phyloP scores from a whole-genome alignment of 139 green algal genomes.

The Eudorina sp. region DNA sequence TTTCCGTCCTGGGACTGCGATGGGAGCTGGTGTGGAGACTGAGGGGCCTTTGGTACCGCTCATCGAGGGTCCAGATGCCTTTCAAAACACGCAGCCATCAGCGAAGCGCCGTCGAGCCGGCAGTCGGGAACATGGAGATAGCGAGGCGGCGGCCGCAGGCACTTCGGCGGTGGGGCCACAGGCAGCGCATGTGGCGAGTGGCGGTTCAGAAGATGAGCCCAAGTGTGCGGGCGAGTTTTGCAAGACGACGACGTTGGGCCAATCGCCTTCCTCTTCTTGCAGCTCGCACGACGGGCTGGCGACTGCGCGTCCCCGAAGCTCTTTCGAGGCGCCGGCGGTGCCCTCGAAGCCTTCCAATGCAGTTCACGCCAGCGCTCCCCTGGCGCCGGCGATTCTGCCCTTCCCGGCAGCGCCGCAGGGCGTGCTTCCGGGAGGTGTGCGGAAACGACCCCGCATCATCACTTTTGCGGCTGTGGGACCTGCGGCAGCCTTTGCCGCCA shows the following conservation, averaged over 20 bases:
- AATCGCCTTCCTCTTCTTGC: not conserved
- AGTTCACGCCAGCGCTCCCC: not conserved
- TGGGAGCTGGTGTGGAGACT: too few species aligned
- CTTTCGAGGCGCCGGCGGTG: not conserved
- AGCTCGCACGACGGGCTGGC: constrained; percentile 16
- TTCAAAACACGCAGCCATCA: too few species aligned
- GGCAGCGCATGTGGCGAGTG: too few species aligned
- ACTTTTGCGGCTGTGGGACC: constrained; percentile 7
- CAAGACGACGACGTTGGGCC: not conserved
- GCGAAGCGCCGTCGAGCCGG: too few species aligned
- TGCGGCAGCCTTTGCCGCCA: not conserved
- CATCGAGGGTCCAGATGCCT: too few species aligned
- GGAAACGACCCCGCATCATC: constrained; percentile 35
- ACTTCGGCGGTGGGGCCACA: not conserved
- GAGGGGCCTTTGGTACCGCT: too few species aligned
- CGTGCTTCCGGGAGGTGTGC: not conserved
- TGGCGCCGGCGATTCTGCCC: not conserved
- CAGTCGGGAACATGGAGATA: too few species aligned
- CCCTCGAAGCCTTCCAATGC: not conserved
- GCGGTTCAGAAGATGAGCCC: too few species aligned
- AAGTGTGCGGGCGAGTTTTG: not conserved
- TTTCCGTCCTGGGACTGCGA: too few species aligned
- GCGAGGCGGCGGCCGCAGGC: not conserved
- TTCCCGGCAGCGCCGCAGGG: not conserved
- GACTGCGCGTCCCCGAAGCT: not conserved